These are phyloP conservation scores for Aureobasidium sp. DNA, from an alignment of 2,329 filamentous ascomycete genomes.

Conservation along the genomic window DNA sequence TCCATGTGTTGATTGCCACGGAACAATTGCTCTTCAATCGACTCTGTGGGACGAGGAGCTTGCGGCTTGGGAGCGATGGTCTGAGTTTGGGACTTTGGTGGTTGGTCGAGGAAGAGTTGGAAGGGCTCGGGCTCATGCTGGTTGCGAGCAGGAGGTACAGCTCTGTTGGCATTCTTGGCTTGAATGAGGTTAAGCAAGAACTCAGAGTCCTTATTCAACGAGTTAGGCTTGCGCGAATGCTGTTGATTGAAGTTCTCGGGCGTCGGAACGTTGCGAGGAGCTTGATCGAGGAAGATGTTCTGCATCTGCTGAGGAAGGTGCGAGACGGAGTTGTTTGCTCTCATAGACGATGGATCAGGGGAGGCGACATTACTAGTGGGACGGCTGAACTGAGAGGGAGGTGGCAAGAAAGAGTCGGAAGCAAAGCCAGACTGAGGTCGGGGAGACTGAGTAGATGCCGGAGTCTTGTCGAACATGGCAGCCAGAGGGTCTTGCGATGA, in stretches of 20 bases:
- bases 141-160: slow-evolving; percentile 29
- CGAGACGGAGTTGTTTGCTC: slow-evolving; percentile 3
- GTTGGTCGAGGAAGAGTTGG: slow-evolving; percentile 30
- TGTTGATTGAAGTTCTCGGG: slow-evolving; percentile 25
- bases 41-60: slow-evolving; percentile 26
- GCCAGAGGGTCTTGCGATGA: slow-evolving; percentile 7
- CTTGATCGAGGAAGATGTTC: slow-evolving; percentile 10
- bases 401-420: slow-evolving; percentile 1
- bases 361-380: slow-evolving; percentile 12
- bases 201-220: slow-evolving; percentile 56
- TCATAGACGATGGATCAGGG: slow-evolving; percentile 3
- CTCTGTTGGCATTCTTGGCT: slow-evolving; percentile 32
- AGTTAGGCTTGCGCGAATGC: slow-evolving; percentile 40
- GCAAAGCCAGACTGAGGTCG: slow-evolving; percentile 11
- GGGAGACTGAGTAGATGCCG: slow-evolving; percentile 5
- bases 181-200: slow-evolving; percentile 81
- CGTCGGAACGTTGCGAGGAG: slow-evolving; percentile 14
- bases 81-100: slow-evolving; percentile 18
- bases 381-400: slow-evolving; percentile 5
- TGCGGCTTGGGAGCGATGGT: slow-evolving; percentile 33
- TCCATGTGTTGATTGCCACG: slow-evolving; percentile 15
- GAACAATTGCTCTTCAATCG: slow-evolving; percentile 31
- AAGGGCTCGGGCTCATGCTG: slow-evolving; percentile 29
- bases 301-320: slow-evolving; percentile 13
- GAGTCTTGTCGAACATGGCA: slow-evolving; percentile 14